These are phyloP conservation scores for Wickerhamiella siamensis DNA, from an alignment of 805 yeast genomes.

Conservation along the genomic window DNA sequence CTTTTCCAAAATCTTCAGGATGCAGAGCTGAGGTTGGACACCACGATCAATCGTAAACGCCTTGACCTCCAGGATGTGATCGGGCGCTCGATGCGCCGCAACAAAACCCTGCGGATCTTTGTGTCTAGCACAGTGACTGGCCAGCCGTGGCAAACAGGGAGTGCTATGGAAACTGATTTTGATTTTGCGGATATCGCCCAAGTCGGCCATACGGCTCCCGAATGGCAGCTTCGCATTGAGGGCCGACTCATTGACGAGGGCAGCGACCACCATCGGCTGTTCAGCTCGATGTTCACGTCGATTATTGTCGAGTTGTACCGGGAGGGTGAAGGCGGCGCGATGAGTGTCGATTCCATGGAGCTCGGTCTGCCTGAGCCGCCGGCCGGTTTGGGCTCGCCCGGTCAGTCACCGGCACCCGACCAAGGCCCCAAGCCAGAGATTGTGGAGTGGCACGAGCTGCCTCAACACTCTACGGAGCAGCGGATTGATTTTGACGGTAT, in stretches of 20 bases:
- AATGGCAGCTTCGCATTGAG: conserved; percentile 79
- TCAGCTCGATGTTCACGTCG: conserved; percentile 69
- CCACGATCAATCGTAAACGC: conserved; percentile 67
- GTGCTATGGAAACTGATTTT: conserved; percentile 11
- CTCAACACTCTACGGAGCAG: conserved; percentile 16
- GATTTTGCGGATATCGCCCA: conserved; percentile 14
- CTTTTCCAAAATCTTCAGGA: conserved; percentile 56
- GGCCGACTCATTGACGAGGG: conserved; percentile 56
- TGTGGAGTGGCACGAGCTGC: conserved; percentile 77
- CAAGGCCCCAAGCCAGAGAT: conserved; percentile 21
- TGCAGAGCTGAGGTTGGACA: conserved; percentile 72
- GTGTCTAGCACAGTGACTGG: conserved; percentile 69
- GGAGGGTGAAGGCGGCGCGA: conserved; percentile 1
- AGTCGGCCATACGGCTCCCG: conserved; percentile 28
- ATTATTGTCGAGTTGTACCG: conserved; percentile 59
- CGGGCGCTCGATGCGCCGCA: conserved; percentile 33
- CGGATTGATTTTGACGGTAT: conserved; percentile 67
- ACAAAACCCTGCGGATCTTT: conserved; percentile 59
- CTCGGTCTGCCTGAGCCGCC: neutral
- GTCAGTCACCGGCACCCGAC: neutral
- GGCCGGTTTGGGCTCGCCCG: neutral
- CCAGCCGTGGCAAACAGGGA: conserved; percentile 69
- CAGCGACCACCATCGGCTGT: conserved; percentile 40
- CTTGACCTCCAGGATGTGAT: conserved; percentile 68
- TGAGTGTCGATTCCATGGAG: neutral